Evolutionary conservation across 257 asterid species (phyloP).

Genomic region (Thymus mandschuricus): DNA sequence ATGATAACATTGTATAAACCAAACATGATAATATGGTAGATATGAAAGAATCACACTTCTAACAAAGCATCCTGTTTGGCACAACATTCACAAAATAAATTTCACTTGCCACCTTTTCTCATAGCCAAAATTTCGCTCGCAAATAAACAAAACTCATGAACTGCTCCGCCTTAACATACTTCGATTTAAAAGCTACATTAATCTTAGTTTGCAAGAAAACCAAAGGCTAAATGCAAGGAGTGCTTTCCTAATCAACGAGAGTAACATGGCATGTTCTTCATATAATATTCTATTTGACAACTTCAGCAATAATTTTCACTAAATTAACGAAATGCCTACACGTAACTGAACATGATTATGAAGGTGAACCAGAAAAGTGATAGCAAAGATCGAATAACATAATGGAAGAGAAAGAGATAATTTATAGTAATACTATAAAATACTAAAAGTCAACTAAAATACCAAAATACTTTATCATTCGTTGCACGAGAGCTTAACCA

Average conservation of each 20-base stretch:
- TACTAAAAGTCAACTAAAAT: background rate
- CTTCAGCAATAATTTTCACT: background rate
- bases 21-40: background rate
- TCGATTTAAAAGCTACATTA: background rate
- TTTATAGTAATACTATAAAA: background rate
- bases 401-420: constrained; percentile 4
- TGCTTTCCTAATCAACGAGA: constrained; percentile 19
- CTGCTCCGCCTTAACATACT: background rate
- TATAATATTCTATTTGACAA: background rate
- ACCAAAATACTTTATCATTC: background rate
- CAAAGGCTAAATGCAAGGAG: constrained; percentile 15
- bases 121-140: background rate
- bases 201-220: background rate
- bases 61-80: background rate
- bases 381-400: constrained; percentile 10
- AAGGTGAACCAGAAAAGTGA: constrained; percentile 26
- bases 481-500: background rate
- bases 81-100: background rate
- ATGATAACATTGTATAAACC: background rate
- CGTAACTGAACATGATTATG: background rate
- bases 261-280: constrained; percentile 16
- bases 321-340: background rate
- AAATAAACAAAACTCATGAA: constrained; percentile 2
- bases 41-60: background rate
- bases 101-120: background rate